Evolutionary conservation across 306 rosid species (phyloP).

Genomic region (Myrica gale): DNA sequence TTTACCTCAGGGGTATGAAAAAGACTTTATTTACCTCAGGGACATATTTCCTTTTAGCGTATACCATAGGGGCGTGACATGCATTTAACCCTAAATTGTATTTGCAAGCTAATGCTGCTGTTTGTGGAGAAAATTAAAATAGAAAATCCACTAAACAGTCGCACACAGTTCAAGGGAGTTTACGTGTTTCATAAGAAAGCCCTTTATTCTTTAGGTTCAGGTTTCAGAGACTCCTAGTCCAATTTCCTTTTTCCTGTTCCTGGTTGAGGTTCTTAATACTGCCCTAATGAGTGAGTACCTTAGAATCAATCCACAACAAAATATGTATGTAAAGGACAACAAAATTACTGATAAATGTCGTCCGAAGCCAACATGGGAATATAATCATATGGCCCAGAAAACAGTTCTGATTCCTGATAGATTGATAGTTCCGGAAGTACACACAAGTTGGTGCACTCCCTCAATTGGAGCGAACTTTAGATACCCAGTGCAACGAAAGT

Average conservation of each 20-base stretch:
- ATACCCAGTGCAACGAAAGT: conserved; percentile 46
- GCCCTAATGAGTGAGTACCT: not conserved
- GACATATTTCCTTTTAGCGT: too few relatives aligned
- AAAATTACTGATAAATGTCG: not conserved
- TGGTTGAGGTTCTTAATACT: not conserved
- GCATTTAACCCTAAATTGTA: too few relatives aligned
- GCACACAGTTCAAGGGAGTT: too few relatives aligned
- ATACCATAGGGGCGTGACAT: too few relatives aligned
- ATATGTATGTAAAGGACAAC: not conserved
- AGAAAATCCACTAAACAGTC: not conserved
- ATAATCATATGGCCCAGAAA: conserved; percentile 24
- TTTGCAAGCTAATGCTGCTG: not conserved
- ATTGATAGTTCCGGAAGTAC: not conserved
- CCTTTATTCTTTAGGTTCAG: not conserved
- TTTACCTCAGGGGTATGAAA: too few relatives aligned
- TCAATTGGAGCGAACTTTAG: conserved; percentile 23
- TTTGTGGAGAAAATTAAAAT: not conserved
- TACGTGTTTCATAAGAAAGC: not conserved
- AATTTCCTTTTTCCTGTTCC: not conserved
- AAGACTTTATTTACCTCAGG: too few relatives aligned
- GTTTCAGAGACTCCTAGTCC: not conserved
- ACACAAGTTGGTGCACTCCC: conserved; percentile 9
- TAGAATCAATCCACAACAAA: not conserved
- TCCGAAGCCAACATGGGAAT: conserved; percentile 33
- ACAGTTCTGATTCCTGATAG: conserved; percentile 31